Evolutionary conservation across 768 basidiomycete genomes (phyloP).

Genomic region (Boletus coccyginus): DNA sequence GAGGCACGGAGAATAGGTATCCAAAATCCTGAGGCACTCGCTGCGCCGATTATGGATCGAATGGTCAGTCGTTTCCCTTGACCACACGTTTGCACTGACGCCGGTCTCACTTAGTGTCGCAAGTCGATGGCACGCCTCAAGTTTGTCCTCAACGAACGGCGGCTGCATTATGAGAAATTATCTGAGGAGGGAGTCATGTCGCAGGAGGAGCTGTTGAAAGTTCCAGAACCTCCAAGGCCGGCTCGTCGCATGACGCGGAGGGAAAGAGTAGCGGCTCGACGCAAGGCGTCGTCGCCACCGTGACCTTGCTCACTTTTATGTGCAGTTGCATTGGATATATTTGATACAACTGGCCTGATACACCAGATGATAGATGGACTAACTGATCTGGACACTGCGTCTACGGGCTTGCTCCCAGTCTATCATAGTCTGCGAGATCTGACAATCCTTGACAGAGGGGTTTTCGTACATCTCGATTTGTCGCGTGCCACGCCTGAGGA

Average conservation of each 20-base stretch:
- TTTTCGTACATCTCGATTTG: slow-evolving; percentile 73
- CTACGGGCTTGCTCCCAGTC: slow-evolving; percentile 51
- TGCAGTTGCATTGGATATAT: slow-evolving; percentile 9
- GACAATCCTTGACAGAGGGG: slow-evolving; percentile 66
- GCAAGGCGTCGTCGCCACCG: slow-evolving; percentile 3
- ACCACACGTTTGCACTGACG: slow-evolving; percentile 1
- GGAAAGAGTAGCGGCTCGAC: slow-evolving; percentile 18
- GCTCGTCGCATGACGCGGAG: slow-evolving; percentile 20
- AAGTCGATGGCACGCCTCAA: slow-evolving; percentile 99
- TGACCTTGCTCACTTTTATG: slow-evolving; percentile 3
- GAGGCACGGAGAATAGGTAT: slow-evolving; percentile 67
- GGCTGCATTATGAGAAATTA: slow-evolving; percentile 66
- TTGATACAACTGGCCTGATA: slow-evolving; percentile 1
- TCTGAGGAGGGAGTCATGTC: slow-evolving; percentile 17
- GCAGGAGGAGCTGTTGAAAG: slow-evolving; percentile 15
- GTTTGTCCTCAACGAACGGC: slow-evolving; percentile 84
- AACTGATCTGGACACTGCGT: slow-evolving; percentile 3
- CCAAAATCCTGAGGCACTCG: slow-evolving; percentile 24
- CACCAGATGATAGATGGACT: neutral
- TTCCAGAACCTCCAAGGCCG: slow-evolving; percentile 11
- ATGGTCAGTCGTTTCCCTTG: slow-evolving; percentile 37
- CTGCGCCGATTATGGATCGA: slow-evolving; percentile 36
- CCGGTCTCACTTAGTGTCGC: slow-evolving; percentile 56
- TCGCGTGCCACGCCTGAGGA: slow-evolving; percentile 63
- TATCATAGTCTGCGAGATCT: slow-evolving; percentile 68